Evolutionary conservation across 257 asterid species (phyloP).

Genomic region (Hygrophila difformis): DNA sequence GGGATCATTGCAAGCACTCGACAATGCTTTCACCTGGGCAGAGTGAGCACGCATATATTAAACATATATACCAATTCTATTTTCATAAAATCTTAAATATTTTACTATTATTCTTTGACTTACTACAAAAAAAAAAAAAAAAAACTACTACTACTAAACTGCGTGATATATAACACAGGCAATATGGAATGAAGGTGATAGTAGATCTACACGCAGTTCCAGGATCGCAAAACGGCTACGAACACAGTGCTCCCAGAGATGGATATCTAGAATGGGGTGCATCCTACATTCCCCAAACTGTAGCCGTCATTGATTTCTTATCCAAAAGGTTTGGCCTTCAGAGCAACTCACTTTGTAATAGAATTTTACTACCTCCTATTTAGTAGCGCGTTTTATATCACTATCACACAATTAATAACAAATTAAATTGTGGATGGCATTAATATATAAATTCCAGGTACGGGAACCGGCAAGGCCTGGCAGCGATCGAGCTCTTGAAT

Average conservation of each 20-base stretch:
- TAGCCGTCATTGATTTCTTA: slow-evolving; percentile 12
- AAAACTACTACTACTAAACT: too few relatives aligned
- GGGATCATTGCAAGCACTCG: slow-evolving; percentile 14
- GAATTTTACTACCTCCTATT: too few relatives aligned
- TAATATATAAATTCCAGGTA: too few relatives aligned
- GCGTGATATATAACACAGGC: too few relatives aligned
- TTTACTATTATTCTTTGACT: too few relatives aligned
- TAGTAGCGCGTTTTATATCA: too few relatives aligned
- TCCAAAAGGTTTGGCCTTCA: slow-evolving; percentile 7
- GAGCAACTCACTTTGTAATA: too few relatives aligned
- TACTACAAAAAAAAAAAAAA: too few relatives aligned
- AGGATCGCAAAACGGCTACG: slow-evolving; percentile 15
- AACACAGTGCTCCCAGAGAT: slow-evolving; percentile 15
- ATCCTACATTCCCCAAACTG: slow-evolving; percentile 6
- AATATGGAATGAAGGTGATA: slow-evolving; percentile 17
- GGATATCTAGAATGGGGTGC: slow-evolving; percentile 16
- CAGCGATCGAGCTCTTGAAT: slow-evolving; percentile 13
- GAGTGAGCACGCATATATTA: slow-evolving; percentile 3
- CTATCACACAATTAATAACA: too few relatives aligned
- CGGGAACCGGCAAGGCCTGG: not conserved
- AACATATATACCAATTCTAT: too few relatives aligned
- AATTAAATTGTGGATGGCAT: too few relatives aligned
- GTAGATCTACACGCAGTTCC: slow-evolving; percentile 16
- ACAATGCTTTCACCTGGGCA: slow-evolving; percentile 15
- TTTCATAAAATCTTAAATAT: too few relatives aligned